Evolutionary conservation across 2,329 filamentous ascomycete genomes (phyloP), one percentile per base, ranked within the genome.

Genomic region (Trichoderma sp.): DNA sequence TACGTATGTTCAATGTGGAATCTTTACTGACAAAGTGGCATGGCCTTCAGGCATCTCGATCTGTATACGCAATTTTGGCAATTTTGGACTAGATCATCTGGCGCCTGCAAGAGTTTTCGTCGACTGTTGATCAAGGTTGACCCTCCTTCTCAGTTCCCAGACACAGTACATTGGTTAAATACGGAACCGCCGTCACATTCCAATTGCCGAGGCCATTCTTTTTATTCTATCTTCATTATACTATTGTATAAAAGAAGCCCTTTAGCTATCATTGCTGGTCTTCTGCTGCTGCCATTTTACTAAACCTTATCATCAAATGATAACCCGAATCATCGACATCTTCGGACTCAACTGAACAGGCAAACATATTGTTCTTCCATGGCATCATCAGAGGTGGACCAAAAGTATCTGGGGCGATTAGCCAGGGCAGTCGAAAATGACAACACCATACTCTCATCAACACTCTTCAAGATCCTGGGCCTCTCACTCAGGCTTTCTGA

Each of bases 361-460:
- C 18, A 24, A 24, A 6, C 8, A 28, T 7, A 32, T n/a, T 21
- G 5, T 18, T 28, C 28, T 52, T 11, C n/a, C 71, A 99, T 98
- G 96, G 96, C 96, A 82, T 96, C 94, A 78, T 96, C 94, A 70
- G 93, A 97, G 82, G 93, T 98, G 71, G 96, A 99, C 80, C 94
- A 97, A 83, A 99, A 98, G 83, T 97, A 96, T 81, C 86, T 99
- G 76, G 94, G 93, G 81, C 90, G 89, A 77, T 90, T 97, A 78
- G 95, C 96, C 78, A 91, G 90, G 80, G 86, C 89, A 71, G 94
- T 93, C 74, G 89, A 90, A 77, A 83, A 87, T 70, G 90, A 92
- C 74, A 96, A 95, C 76, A 90, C 92, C 4, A 85, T 94, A 21
- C 87, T 98, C 56, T 92, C 92, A 8, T 87, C 87, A 24, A 94